phyloP scores from a whole-genome alignment of 345 rosid genomes.

The Excoecaria cochinchinensis region DNA sequence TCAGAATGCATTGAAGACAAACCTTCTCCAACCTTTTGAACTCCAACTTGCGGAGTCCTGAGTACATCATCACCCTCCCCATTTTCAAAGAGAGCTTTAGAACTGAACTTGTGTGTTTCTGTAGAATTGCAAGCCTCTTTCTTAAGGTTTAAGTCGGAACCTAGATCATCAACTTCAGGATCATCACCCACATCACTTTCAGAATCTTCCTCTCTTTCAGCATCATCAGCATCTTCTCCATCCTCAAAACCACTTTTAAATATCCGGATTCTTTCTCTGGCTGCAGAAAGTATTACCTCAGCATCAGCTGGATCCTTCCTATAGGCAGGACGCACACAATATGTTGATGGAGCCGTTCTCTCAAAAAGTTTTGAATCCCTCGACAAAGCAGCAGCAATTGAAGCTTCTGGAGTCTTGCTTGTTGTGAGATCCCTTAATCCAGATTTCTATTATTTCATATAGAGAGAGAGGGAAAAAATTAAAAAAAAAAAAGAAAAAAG shows the following conservation, averaged over 20 bases:
- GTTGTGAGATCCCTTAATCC: slow-evolving; percentile 89
- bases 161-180: slow-evolving; percentile 64
- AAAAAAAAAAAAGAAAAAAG: too few relatives aligned
- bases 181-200: slow-evolving; percentile 79
- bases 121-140: slow-evolving; percentile 35
- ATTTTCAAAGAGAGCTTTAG: slow-evolving; percentile 32
- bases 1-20: slow-evolving; percentile 36
- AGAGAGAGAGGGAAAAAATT: too few relatives aligned
- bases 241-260: slow-evolving; percentile 61
- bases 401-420: slow-evolving; percentile 97
- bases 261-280: slow-evolving; percentile 64
- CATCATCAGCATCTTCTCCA: slow-evolving; percentile 82
- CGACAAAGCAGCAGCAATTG: slow-evolving; percentile 90
- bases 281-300: slow-evolving; percentile 68
- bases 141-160: slow-evolving; percentile 44
- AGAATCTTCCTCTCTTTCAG: slow-evolving; percentile 84
- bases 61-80: slow-evolving; percentile 30
- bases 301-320: slow-evolving; percentile 75
- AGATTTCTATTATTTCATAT: slow-evolving; percentile 49
- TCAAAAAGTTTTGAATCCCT: slow-evolving; percentile 88
- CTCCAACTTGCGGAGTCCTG: slow-evolving; percentile 36
- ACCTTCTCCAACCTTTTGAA: slow-evolving; percentile 24
- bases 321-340: slow-evolving; percentile 78
- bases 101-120: slow-evolving; percentile 22
- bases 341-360: slow-evolving; percentile 93